Evolutionary conservation across 1,139 yeast genomes (phyloP), one percentile per base, ranked within the genome.

Genomic region (Scheffersomyces parashehatae): DNA sequence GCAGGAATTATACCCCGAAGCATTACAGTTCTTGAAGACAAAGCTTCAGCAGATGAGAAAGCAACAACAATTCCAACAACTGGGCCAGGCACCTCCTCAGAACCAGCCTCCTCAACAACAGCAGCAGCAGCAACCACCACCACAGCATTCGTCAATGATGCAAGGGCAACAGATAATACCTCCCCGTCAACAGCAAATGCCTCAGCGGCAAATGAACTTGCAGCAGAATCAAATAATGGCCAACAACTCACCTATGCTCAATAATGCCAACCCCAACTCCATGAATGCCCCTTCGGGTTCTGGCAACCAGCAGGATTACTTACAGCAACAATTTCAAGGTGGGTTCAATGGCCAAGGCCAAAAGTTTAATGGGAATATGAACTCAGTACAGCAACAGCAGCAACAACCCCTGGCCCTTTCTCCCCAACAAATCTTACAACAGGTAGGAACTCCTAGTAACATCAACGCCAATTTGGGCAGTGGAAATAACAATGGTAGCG

Each of bases 1-100:
- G 40, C 80, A 78, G 49, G 80, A 75, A 42, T 56, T 80, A 36
- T 80, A 79, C 49, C 83, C 83, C 0, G 84, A 79, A 48, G 82
- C 81, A 0, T 62, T 78, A 32, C 80, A 75, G 40, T 72, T 68
- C 48, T 65, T 75, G 49, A 80, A 74, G 52, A 58, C 69, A 60
- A 76, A 73, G 46, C 64, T 77, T 51, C 73, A 70, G 42, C 71
- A 74, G 47, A 59, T 73, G 63, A 70, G 72, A 50, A 73, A 46
- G 43, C 64, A 53, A 40, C 63, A 59, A 43, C 56, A 42, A 28
- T 42, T 32, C 41, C 58, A 44, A 39, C 40, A 16, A 40, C 43
- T 10, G 41, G 26, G 26, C 26, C 26, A 20, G 8, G 26, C 26
- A 20, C 38, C 38, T n/a, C 12, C 20, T 10, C 38, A 36, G 31